Conservation (phyloP, 371 early-diverging fungal genomes). For the Dinochytrium kinnereticum region DNA sequence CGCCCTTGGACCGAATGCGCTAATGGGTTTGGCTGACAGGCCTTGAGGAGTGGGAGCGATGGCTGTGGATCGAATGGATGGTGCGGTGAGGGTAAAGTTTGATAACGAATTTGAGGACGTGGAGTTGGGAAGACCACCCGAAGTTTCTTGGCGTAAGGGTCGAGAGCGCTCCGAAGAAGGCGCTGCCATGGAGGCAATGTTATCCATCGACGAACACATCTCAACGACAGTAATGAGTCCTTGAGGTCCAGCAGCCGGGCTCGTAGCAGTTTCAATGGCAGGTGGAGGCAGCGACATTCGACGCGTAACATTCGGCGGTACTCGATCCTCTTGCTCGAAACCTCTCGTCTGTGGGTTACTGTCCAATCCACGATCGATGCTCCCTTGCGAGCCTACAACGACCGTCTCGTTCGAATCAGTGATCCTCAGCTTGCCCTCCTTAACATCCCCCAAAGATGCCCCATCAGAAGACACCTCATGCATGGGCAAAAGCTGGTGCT, state of each 20-base stretch:
- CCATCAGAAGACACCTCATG: neutral
- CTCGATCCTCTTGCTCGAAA: neutral
- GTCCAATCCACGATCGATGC: conserved; percentile 2
- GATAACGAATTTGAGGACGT: neutral
- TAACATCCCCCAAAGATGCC: neutral
- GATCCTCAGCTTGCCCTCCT: neutral
- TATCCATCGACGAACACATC: too few relatives aligned
- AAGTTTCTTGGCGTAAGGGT: neutral
- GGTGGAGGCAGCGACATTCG: neutral
- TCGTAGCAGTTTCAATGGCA: too few relatives aligned
- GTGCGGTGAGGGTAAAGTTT: neutral
- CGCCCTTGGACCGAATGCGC: neutral
- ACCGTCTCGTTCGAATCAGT: conserved; percentile 20
- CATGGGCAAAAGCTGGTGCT: neutral
- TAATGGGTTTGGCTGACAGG: neutral
- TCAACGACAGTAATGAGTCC: too few relatives aligned
- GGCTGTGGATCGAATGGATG: conserved; percentile 6
- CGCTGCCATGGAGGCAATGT: neutral
- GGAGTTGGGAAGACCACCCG: neutral
- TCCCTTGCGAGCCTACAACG: neutral
- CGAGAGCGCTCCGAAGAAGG: neutral
- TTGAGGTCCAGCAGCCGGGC: too few relatives aligned
- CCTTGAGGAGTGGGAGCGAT: neutral
- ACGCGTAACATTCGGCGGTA: neutral
- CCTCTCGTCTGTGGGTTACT: neutral